These are phyloP conservation scores for Dictyostelium capitatum DNA, from an alignment of 78 protist species.

Conservation along the genomic window DNA sequence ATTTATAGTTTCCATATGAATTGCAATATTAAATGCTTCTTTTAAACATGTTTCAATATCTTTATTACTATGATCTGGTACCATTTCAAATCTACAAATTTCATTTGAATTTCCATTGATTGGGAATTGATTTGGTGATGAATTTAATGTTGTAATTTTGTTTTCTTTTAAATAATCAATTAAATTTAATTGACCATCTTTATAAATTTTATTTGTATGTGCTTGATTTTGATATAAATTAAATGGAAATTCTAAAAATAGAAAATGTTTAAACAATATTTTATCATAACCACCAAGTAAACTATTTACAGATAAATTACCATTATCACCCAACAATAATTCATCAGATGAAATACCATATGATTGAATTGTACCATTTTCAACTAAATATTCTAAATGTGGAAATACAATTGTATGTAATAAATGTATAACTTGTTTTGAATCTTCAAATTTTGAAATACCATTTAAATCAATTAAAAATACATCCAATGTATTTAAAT, in stretches of 20 bases:
- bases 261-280: background rate
- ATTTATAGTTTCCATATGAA: constrained; percentile 43
- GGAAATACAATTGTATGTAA: background rate
- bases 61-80: constrained; percentile 15
- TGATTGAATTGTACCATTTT: constrained; percentile 10
- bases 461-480: background rate
- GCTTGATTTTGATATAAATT: constrained; percentile 38
- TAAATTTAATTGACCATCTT: background rate
- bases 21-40: constrained; percentile 61
- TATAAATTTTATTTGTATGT: background rate
- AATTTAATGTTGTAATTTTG: constrained; percentile 13
- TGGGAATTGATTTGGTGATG: constrained; percentile 27
- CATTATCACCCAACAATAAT: background rate
- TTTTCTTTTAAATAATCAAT: constrained; percentile 20
- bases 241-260: constrained; percentile 56
- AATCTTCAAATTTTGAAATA: background rate
- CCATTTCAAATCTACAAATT: constrained; percentile 16
- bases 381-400: background rate
- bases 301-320: background rate
- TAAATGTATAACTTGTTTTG: background rate
- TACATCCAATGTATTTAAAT: constrained; percentile 8
- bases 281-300: background rate
- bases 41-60: constrained; percentile 22
- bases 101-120: background rate
- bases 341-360: constrained; percentile 56